Evolutionary conservation across 805 yeast genomes (phyloP), one percentile per base, ranked within the genome.

Genomic region (Maudiozyma pseudohumilis): DNA sequence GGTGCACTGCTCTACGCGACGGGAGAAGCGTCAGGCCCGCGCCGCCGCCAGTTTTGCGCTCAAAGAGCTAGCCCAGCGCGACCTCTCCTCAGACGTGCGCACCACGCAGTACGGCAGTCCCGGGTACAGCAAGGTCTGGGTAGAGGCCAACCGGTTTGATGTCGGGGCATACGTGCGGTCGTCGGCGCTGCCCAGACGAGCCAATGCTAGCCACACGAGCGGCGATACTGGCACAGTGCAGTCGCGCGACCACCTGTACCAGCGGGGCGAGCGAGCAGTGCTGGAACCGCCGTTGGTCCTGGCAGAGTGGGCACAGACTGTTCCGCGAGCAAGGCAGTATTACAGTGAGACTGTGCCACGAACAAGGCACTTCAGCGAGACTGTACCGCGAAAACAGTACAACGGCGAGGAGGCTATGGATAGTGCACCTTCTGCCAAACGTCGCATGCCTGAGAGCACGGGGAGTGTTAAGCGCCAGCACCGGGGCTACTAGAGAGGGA

Each of bases 91-190:
- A 7, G 17, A 28, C 18, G 9, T 28, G 19, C 6, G 22, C 13
- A 42, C 41, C 21, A 22, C 55, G 27, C 56, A 55, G 38, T 40
- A 44, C n/a, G 54, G 55, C 11, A 53, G 60, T 0, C 61, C 63
- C 1, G 60, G 59, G 1, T 56, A 47, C 44, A 47, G 50, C 20
- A 52, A 53, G 24, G 50, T 56, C 6, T 58, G 56, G 38, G 38
- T 46, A 10, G 45, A 43, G 2, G 39, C 40, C 4, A 49, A 52
- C 28, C 38, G 61, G 16, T 42, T 50, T 15, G 59, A 55, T 35
- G 46, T 51, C n/a, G 59, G 57, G 5, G 55, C 50, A 29, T 35
- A 46, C 13, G 49, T 53, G 9, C 39, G 40, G n/a, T 29, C 46
- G 11, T 40, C 47, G 15, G 40, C 43, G 16, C 39, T 49, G 23